Percentiles rank a stretch among this genome's conserved stretches.
phyloP scores from a whole-genome alignment of 1,284 basidiomycete species.

The Fomitopsis pinicola region DNA sequence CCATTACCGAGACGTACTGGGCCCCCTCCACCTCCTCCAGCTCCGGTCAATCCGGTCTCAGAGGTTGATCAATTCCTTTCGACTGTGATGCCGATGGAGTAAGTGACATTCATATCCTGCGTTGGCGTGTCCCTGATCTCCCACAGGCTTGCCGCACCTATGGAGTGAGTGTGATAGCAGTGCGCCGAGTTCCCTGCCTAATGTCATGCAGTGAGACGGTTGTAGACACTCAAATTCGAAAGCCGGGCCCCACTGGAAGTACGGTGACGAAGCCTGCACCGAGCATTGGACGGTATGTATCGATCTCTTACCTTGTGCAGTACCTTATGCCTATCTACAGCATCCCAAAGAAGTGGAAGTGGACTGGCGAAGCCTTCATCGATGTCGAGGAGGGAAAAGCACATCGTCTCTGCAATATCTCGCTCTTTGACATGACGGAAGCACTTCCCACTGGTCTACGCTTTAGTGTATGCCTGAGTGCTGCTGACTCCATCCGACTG shows the following conservation, averaged over 20 bases:
- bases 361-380: conserved; percentile 31
- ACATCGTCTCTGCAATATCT: conserved; percentile 43
- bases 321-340: neutral
- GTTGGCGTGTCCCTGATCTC: neutral
- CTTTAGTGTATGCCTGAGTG: conserved; percentile 41
- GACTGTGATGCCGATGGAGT: conserved; percentile 39
- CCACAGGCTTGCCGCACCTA: conserved; percentile 31
- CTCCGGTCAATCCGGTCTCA: neutral
- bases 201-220: neutral
- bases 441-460: conserved; percentile 38
- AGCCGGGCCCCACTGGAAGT: neutral
- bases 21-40: neutral
- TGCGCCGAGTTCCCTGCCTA: neutral
- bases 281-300: conserved; percentile 4
- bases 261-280: neutral
- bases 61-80: conserved; percentile 33
- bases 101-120: conserved; percentile 12
- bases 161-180: conserved; percentile 17
- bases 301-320: neutral
- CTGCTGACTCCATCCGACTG: conserved; percentile 39
- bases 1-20: conserved; percentile 12
- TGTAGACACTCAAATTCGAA: neutral
- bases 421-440: conserved; percentile 41
- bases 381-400: conserved; percentile 26
- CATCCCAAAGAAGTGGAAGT: conserved; percentile 32